Evolutionary conservation across 73 alveolate genomes (phyloP).

Genomic region (Stentor roeselii): DNA sequence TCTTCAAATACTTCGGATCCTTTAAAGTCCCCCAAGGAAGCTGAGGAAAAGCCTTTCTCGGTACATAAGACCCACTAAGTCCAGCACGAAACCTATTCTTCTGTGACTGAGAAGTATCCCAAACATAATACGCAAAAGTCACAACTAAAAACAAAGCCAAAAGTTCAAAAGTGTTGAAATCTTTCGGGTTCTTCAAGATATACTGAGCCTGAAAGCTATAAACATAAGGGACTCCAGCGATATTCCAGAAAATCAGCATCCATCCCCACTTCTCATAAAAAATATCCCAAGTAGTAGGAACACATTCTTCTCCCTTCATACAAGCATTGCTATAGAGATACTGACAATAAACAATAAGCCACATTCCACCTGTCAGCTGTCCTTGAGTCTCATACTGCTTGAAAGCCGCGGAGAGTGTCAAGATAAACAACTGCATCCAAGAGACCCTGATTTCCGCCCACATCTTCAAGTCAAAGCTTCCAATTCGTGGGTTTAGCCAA

Average conservation of each 20-base stretch:
- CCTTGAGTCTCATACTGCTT: slow-evolving; percentile 23
- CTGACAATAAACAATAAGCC: background rate
- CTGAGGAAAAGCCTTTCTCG: slow-evolving; percentile 30
- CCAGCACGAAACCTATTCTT: slow-evolving; percentile 17
- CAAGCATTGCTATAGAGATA: slow-evolving; percentile 31
- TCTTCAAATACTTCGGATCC: slow-evolving; percentile 44
- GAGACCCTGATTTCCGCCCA: slow-evolving; percentile 36
- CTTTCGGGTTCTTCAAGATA: slow-evolving; percentile 10
- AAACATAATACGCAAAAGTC: slow-evolving; percentile 27
- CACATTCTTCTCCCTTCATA: slow-evolving; percentile 40
- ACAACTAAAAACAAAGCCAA: background rate
- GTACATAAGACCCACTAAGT: slow-evolving; percentile 20
- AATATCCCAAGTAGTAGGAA: slow-evolving; percentile 33
- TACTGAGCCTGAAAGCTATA: slow-evolving; percentile 22
- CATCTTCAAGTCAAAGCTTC: slow-evolving; percentile 32
- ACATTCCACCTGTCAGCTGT: slow-evolving; percentile 28
- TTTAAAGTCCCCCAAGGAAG: slow-evolving; percentile 37
- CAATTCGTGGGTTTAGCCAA: slow-evolving; percentile 30
- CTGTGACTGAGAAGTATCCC: slow-evolving; percentile 38
- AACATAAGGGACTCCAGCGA: slow-evolving; percentile 29
- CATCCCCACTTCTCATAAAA: slow-evolving; percentile 40
- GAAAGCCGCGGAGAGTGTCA: slow-evolving; percentile 26
- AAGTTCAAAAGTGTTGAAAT: background rate
- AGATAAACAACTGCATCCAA: slow-evolving; percentile 29
- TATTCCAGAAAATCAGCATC: slow-evolving; percentile 36